Evolutionary conservation across 352 stramenopile genomes (phyloP), one percentile per base, ranked within the genome.

Genomic region (Lagenidium giganteum): DNA sequence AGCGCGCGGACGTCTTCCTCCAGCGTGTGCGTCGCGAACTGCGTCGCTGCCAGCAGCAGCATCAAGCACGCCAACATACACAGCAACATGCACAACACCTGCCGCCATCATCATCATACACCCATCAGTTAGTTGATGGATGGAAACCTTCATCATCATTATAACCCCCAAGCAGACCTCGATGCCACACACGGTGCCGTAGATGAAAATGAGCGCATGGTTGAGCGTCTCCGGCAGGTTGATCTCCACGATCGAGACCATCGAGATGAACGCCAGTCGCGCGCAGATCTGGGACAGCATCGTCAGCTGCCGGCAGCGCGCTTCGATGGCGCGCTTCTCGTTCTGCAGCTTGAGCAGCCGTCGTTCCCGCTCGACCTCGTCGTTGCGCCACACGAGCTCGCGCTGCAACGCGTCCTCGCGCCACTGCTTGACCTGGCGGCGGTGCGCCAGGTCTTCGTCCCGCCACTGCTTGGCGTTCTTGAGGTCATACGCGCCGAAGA

Each of bases 401-500:
- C 77, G 77, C 29, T 55, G 55, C 34, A 90, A 74, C 2, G 72
- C 60, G 52, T 93, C 80, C 52, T 90, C 77, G 2, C 77, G 70
- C 72, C 75, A 89, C 56, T 93, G 80, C 46, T 83, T 87, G 54
- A 87, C 62, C 47, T 93, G 75, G 40, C 79, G 71, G 29, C 75
- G 75, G 49, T 85, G 57, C 30, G 83, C 47, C 11, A 90, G 22
- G 54, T 93, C 80, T 36, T 93, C 80, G 33, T 89, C 67, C 12
- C 80, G 77, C 80, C 80, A 93, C 45, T 86, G 74, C 67, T 86
- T 87, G 58, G 75, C 63, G 57, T 88, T 83, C 64, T 90, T 87
- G 44, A 90, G 60, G 45, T 93, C 80, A 47, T 93, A 93, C 35
- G 78, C 87, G 22, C 77, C 80, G 53, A 90, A 87, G 40, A 93